These are phyloP conservation scores for Plasmodiophora brassicae DNA, from an alignment of 208 protist species.

Conservation along the genomic window DNA sequence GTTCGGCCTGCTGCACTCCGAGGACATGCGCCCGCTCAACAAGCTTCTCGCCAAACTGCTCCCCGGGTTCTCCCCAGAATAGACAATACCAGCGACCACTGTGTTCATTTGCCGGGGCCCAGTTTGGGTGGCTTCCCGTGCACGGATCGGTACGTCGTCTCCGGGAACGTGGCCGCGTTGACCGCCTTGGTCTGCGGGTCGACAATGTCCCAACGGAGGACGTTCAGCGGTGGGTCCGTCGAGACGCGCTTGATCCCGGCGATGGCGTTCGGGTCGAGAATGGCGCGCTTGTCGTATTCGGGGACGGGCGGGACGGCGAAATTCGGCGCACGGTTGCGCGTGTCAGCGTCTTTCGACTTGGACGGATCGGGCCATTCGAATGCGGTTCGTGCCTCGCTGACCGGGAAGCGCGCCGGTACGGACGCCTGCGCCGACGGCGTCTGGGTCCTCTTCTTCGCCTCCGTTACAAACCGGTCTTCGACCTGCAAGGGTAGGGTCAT, in stretches of 20 bases:
- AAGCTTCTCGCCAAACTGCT: background rate
- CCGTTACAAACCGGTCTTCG: background rate
- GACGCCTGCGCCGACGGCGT: background rate
- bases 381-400: background rate
- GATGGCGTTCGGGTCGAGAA: background rate
- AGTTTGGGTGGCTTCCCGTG: no score
- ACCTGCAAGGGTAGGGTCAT: background rate
- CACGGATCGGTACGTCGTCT: background rate
- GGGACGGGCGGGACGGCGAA: background rate
- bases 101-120: no score
- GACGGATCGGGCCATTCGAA: slow-evolving; percentile 8
- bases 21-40: background rate
- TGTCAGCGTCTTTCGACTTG: slow-evolving; percentile 1
- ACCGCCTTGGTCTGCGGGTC: background rate
- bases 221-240: background rate
- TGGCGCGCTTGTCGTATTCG: background rate
- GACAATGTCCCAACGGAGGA: background rate
- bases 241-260: background rate
- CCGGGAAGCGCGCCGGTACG: background rate
- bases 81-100: no score
- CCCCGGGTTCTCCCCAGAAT: no score
- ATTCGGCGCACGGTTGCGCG: background rate
- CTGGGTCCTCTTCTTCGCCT: background rate
- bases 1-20: slow-evolving; percentile 15
- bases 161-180: background rate